Base-by-base conservation (phyloP, 2,329 filamentous ascomycete genomes). In the Colletotrichum endophyticum region DNA sequence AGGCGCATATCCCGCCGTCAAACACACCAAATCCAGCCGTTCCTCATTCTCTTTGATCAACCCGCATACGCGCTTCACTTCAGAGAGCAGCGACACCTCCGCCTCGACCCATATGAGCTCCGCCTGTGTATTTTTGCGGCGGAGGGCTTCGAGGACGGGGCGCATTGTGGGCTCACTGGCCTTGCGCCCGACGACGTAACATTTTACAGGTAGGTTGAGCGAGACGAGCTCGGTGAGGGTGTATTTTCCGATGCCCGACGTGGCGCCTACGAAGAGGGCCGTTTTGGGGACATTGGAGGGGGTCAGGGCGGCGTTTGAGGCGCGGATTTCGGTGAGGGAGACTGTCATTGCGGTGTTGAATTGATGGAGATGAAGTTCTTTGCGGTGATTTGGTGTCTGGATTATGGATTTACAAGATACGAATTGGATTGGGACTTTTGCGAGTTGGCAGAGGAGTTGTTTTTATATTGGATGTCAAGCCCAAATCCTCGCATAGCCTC, bases 241-340 rank as follows among this genome's bases (percentile, higher is more conserved):
- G 61, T 82, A 61, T 62, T 86, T 83, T 11, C 88, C 88, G 72
- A 89, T 86, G 64, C 88, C 88, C 4, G 86, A 86, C 2, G 88
- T 89, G 13, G 84, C 88, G 44, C 87, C 87, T 7, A 85, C 84
- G 76, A 89, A 88, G 76, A 89, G 83, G 72, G 86, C 81, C 53
- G 87, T 81, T 16, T 79, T 83, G 9, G 85, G 86, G 19, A 80
- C 79, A 2, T 82, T 85, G 6, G 79, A 75, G 66, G 84, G 83
- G 78, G 83, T 84, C 79, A 89, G 84, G 30, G 81, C 83, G 8
- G 82, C 81, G 77, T 88, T 88, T 68, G 85, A 85, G 15, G 81
- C 81, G 72, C 81, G 76, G 15, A 88, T 82, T 67, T 86, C 80
- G 59, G 79, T 80, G 73, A 81, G 80, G 13, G 83, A 77, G 32